Percentiles rank a stretch among this genome's conserved stretches.
These are phyloP conservation scores for Termitomyces eurrhizus DNA, from an alignment of 768 basidiomycete genomes.

Conservation along the genomic window DNA sequence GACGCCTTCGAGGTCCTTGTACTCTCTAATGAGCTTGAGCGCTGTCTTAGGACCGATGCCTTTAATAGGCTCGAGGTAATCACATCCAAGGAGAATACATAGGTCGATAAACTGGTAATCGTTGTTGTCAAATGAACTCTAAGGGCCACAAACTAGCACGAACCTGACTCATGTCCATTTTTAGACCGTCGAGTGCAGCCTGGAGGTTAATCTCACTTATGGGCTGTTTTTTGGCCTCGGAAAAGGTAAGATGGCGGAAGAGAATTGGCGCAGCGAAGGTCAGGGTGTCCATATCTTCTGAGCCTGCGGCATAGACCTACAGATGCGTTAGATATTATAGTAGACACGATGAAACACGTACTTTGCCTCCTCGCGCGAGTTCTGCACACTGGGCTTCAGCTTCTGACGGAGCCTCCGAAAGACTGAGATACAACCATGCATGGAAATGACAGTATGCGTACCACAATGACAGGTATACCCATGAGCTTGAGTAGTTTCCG, in stretches of 20 bases:
- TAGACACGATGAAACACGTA: slow-evolving; percentile 19
- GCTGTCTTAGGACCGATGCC: slow-evolving; percentile 96
- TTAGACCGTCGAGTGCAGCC: slow-evolving; percentile 80
- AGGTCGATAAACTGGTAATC: slow-evolving; percentile 88
- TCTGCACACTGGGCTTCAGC: slow-evolving; percentile 99
- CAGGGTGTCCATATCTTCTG: slow-evolving; percentile 99
- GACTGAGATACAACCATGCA: neutral
- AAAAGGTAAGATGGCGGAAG: slow-evolving; percentile 94
- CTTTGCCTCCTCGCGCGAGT: slow-evolving; percentile 94
- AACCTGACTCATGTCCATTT: slow-evolving; percentile 93
- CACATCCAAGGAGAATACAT: slow-evolving; percentile 94
- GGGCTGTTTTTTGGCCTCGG: slow-evolving; percentile 95
- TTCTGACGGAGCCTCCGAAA: slow-evolving; percentile 86
- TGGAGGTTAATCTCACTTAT: slow-evolving; percentile 89
- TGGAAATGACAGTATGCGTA: slow-evolving; percentile 32
- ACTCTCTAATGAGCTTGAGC: slow-evolving; percentile 85
- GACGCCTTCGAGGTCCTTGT: slow-evolving; percentile 67
- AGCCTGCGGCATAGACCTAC: slow-evolving; percentile 95
- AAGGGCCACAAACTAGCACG: slow-evolving; percentile 6
- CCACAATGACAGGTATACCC: slow-evolving; percentile 95
- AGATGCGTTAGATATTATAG: neutral
- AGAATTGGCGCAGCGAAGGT: slow-evolving; percentile 92
- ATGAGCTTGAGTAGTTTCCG: slow-evolving; percentile 82
- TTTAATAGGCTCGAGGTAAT: slow-evolving; percentile 98
- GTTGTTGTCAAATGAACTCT: neutral